These are phyloP conservation scores for Phytophthora melonis DNA, from an alignment of 352 stramenopile species.

Conservation along the genomic window DNA sequence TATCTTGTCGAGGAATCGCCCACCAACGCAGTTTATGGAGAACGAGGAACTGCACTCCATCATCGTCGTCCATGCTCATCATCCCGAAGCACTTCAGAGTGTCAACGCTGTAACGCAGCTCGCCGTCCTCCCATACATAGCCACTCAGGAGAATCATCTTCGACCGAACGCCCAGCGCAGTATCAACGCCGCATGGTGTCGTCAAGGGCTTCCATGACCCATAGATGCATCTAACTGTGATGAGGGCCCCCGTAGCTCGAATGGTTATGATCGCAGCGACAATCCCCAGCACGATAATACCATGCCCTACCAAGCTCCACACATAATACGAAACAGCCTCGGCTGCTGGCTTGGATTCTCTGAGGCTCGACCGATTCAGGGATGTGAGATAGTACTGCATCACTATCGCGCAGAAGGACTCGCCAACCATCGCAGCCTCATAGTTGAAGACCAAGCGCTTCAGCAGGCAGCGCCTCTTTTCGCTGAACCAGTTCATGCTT, in stretches of 20 bases:
- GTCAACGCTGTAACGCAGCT: slow-evolving; percentile 9
- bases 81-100: slow-evolving; percentile 17
- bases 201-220: slow-evolving; percentile 10
- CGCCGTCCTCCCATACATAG: slow-evolving; percentile 4
- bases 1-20: slow-evolving; percentile 12
- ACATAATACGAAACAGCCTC: slow-evolving; percentile 27
- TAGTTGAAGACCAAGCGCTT: slow-evolving; percentile 36
- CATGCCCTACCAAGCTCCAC: slow-evolving; percentile 23
- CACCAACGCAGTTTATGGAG: slow-evolving; percentile 5
- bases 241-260: slow-evolving; percentile 12
- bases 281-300: slow-evolving; percentile 26
- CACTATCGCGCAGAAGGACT: slow-evolving; percentile 14
- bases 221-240: slow-evolving; percentile 9
- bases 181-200: slow-evolving; percentile 16
- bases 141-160: slow-evolving; percentile 18
- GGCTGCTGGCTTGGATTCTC: slow-evolving; percentile 1
- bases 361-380: slow-evolving; percentile 26
- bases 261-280: slow-evolving; percentile 21
- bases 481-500: slow-evolving; percentile 8
- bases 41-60: background rate
- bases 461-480: background rate
- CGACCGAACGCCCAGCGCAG: slow-evolving; percentile 7
- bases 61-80: slow-evolving; percentile 15
- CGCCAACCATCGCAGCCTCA: slow-evolving; percentile 27
- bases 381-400: slow-evolving; percentile 31